These are phyloP conservation scores for Eugenia klotzschiana DNA, from an alignment of 441 rosid genomes.

Conservation along the genomic window DNA sequence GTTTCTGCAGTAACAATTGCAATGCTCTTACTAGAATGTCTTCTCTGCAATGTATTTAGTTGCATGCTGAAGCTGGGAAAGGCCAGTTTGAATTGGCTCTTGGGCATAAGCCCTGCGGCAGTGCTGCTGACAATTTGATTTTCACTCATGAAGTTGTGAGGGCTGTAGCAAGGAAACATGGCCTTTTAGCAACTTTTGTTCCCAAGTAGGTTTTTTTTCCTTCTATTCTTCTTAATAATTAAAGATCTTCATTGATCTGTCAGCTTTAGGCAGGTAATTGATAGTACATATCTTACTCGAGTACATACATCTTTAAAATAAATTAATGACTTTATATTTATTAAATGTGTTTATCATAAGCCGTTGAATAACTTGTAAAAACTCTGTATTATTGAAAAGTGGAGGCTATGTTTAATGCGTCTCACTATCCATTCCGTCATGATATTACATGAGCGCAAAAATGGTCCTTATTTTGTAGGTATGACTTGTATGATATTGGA, in stretches of 20 bases:
- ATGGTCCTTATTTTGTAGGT: constrained; percentile 26
- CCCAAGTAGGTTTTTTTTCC: constrained; percentile 55
- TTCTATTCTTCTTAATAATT: neutral
- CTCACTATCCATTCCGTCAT: neutral
- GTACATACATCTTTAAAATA: neutral
- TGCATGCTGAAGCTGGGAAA: constrained; percentile 82
- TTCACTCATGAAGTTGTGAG: constrained; percentile 67
- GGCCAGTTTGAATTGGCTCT: constrained; percentile 84
- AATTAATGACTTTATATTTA: neutral
- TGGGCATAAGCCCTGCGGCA: constrained; percentile 34
- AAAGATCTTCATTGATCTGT: neutral
- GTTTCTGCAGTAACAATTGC: neutral
- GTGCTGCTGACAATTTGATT: constrained; percentile 73
- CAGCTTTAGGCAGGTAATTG: neutral
- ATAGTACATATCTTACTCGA: neutral
- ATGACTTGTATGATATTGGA: constrained; percentile 70
- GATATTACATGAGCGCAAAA: neutral
- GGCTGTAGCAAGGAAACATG: constrained; percentile 72
- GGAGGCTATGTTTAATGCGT: neutral
- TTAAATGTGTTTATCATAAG: neutral
- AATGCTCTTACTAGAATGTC: neutral
- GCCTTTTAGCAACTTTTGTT: constrained; percentile 69
- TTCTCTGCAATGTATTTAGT: constrained; percentile 17
- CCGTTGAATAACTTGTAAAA: neutral
- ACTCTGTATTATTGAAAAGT: neutral